These are phyloP conservation scores for Geotrichum klebahnii DNA, from an alignment of 1,139 yeast species.

Conservation along the genomic window DNA sequence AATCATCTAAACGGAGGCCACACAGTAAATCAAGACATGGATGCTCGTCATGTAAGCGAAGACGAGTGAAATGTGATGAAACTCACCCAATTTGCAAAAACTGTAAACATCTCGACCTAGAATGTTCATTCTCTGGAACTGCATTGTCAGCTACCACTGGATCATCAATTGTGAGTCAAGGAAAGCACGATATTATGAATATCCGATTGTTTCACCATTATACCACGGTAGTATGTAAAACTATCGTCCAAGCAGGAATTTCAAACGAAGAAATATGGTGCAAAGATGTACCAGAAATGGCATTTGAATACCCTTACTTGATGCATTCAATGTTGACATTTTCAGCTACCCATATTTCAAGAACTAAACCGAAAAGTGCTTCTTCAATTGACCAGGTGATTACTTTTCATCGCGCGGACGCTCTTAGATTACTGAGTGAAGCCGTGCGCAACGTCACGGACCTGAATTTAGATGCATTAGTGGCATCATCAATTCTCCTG, in stretches of 20 bases:
- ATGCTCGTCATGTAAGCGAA: slow-evolving; percentile 79
- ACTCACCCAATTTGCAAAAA: slow-evolving; percentile 72
- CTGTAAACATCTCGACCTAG: slow-evolving; percentile 71
- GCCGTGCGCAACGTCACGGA: slow-evolving; percentile 80
- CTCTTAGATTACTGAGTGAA: slow-evolving; percentile 70
- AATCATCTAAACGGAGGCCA: slow-evolving; percentile 37
- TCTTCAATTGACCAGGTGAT: slow-evolving; percentile 60
- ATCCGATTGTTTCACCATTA: slow-evolving; percentile 81
- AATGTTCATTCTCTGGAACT: slow-evolving; percentile 49
- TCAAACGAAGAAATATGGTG: slow-evolving; percentile 86
- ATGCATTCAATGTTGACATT: slow-evolving; percentile 90
- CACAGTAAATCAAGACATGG: slow-evolving; percentile 87
- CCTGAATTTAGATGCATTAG: slow-evolving; percentile 86
- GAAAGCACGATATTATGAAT: slow-evolving; percentile 62
- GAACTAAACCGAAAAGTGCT: slow-evolving; percentile 42
- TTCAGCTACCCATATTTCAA: slow-evolving; percentile 83
- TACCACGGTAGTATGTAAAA: slow-evolving; percentile 75
- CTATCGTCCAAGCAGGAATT: slow-evolving; percentile 87
- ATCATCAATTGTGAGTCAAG: too few relatives aligned
- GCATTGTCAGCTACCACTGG: slow-evolving; percentile 28
- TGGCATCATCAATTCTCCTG: slow-evolving; percentile 81
- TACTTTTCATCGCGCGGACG: slow-evolving; percentile 83
- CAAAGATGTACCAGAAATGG: slow-evolving; percentile 78
- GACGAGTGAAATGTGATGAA: slow-evolving; percentile 93
- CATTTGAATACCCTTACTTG: slow-evolving; percentile 80